Conservation (phyloP, 2,329 filamentous ascomycete genomes). For the Pyrenophora tritici-repentis region DNA sequence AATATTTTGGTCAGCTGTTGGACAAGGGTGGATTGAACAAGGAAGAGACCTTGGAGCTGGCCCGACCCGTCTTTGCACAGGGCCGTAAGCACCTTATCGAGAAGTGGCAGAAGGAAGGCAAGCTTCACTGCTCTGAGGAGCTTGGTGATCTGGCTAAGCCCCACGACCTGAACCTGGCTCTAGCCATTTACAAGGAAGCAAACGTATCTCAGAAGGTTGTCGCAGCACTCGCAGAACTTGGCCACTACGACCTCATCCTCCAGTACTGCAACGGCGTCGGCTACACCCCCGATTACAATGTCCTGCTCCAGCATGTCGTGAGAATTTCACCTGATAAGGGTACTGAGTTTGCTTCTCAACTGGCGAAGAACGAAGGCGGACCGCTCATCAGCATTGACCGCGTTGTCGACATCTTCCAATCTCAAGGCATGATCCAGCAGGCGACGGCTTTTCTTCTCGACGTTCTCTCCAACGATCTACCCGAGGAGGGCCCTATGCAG, state of each 20-base stretch:
- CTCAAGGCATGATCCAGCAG: constrained; percentile 96
- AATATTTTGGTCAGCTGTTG: constrained; percentile 96
- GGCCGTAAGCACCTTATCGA: constrained; percentile 94
- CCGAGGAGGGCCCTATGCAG: constrained; percentile 90
- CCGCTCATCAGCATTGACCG: constrained; percentile 90
- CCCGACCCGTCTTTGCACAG: constrained; percentile 88
- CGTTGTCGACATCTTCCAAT: constrained; percentile 96
- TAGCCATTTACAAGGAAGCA: constrained; percentile 88
- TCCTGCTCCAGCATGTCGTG: constrained; percentile 81
- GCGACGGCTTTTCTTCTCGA: constrained; percentile 98
- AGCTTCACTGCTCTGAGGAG: constrained; percentile 94
- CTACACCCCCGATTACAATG: constrained; percentile 95
- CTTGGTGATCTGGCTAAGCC: constrained; percentile 91
- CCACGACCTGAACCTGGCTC: constrained; percentile 85
- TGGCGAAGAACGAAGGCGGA: constrained; percentile 87
- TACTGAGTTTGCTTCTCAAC: constrained; percentile 87
- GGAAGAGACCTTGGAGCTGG: constrained; percentile 92
- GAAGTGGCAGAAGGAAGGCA: constrained; percentile 97
- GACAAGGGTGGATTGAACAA: constrained; percentile 94
- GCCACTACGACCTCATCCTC: constrained; percentile 95
- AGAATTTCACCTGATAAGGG: constrained; percentile 91
- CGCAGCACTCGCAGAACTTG: constrained; percentile 90
- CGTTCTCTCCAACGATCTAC: constrained; percentile 90
- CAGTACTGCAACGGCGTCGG: constrained; percentile 83
- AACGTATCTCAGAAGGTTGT: constrained; percentile 93